Evolutionary conservation across 2,329 filamentous ascomycete species (phyloP).

Genomic region (Talaromyces sp.): DNA sequence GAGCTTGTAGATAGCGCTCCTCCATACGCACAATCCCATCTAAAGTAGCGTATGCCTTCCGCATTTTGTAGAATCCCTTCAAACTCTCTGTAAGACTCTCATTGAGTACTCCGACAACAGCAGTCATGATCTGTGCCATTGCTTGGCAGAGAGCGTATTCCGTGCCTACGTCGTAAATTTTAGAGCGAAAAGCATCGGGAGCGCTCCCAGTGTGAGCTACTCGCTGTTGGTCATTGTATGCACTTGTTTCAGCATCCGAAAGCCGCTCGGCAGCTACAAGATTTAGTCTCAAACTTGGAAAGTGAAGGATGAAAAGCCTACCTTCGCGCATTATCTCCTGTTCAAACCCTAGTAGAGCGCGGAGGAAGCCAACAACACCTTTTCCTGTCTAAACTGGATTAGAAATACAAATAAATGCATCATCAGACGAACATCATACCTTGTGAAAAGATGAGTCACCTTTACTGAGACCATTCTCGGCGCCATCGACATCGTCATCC

Average conservation of each 20-base stretch:
- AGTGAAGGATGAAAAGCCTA: conserved; percentile 26
- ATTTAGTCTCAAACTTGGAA: conserved; percentile 20
- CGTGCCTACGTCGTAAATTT: conserved; percentile 75
- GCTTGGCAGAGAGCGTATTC: conserved; percentile 84
- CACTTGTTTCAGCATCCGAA: conserved; percentile 69
- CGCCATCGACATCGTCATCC: conserved; percentile 84
- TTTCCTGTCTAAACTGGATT: conserved; percentile 60
- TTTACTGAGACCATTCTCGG: conserved; percentile 67
- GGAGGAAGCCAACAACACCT: conserved; percentile 78
- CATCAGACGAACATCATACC: conserved; percentile 38
- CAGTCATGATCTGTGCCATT: conserved; percentile 82
- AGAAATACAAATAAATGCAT: neutral
- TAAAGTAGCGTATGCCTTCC: conserved; percentile 81
- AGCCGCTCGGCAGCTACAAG: conserved; percentile 63
- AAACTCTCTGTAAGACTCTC: conserved; percentile 90
- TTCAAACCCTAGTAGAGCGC: conserved; percentile 84
- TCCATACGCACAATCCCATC: conserved; percentile 76
- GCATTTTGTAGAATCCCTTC: conserved; percentile 86
- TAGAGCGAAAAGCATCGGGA: conserved; percentile 51
- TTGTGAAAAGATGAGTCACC: conserved; percentile 83
- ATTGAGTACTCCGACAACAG: conserved; percentile 82
- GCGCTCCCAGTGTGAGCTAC: conserved; percentile 62
- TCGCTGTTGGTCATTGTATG: conserved; percentile 71
- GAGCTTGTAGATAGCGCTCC: conserved; percentile 51
- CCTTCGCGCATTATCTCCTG: conserved; percentile 82